Base-by-base conservation (phyloP, 2,329 filamentous ascomycete genomes). In the Calonectria leucothoes region DNA sequence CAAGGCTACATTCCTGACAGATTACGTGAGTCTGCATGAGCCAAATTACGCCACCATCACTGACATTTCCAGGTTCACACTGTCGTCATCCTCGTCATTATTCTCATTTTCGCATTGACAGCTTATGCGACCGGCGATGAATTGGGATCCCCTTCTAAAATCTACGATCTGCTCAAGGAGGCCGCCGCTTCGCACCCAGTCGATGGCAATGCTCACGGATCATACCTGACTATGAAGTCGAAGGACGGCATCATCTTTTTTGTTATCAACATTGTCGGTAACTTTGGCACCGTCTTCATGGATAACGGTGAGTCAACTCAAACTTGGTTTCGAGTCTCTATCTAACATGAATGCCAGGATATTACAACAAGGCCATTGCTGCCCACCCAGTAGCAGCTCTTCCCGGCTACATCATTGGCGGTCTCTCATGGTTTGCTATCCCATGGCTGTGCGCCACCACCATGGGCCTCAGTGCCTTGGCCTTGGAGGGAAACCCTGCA, bases 261-360 rank as follows among this genome's bases (percentile, higher is more conserved):
- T 84, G 91, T 97, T 65, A 97, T 97, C 85, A 97, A 97, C 84
- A 93, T 86, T 31, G 93, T 96, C 59, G 94, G 94, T 61, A 95
- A 95, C 84, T 97, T 96, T 74, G 93, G 89, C 72, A 95, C 94
- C 3, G 94, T 97, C 6, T 97, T 97, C 87, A 89, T 95, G 57
- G 95, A 97, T 82, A 96, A 96, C 77, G 93, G 93, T n/a, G 0
- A 94, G 55, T 61, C 5, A 25, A 39, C 4, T 8, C 5, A 6
- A 1, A 5, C 4, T 8, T 14, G 8, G 0, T 17, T 1, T 7
- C 5, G 2, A 39, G 14, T 2, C 10, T 29, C 7, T 0, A 20
- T 61, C 55, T 61, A 6, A 61, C 23, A 8, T 7, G 3, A 27
- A 39, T 27, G 7, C 6, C 6, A 61, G 55, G 55, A 11, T 61